phyloP scores from a whole-genome alignment of 352 stramenopile species.

The Phytophthora melonis region DNA sequence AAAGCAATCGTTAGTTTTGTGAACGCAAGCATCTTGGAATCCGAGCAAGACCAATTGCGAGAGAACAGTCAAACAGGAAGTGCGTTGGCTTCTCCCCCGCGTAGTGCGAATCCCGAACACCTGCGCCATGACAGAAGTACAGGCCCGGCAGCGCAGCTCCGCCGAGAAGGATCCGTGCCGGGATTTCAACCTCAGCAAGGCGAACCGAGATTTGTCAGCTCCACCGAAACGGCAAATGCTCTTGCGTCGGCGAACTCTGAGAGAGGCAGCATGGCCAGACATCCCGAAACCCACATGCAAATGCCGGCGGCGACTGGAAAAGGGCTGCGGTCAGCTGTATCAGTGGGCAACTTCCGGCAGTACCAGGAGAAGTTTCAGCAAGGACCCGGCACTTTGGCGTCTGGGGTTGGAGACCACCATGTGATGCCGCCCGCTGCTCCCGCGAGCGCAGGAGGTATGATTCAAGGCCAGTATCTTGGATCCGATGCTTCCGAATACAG shows the following conservation, averaged over 20 bases:
- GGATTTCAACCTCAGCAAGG: slow-evolving; percentile 31
- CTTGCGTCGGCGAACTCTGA: slow-evolving; percentile 22
- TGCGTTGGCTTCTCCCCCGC: slow-evolving; percentile 37
- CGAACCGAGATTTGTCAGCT: slow-evolving; percentile 14
- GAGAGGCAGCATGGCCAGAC: slow-evolving; percentile 29
- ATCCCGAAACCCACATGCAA: slow-evolving; percentile 27
- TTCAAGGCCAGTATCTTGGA: slow-evolving; percentile 36
- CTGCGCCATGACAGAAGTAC: slow-evolving; percentile 26
- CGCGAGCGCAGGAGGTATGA: slow-evolving; percentile 26
- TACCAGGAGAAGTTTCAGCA: slow-evolving; percentile 66
- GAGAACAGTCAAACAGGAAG: slow-evolving; percentile 38
- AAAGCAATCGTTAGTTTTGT: slow-evolving; percentile 76
- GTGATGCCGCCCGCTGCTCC: slow-evolving; percentile 8
- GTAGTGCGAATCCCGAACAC: slow-evolving; percentile 32
- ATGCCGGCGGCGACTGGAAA: slow-evolving; percentile 16
- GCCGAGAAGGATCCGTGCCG: slow-evolving; percentile 52
- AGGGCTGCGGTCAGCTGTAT: slow-evolving; percentile 67
- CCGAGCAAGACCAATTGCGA: slow-evolving; percentile 61
- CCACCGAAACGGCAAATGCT: slow-evolving; percentile 19
- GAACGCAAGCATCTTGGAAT: slow-evolving; percentile 63
- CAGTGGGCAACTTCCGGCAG: slow-evolving; percentile 80
- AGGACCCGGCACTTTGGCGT: slow-evolving; percentile 4
- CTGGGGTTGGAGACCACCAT: slow-evolving; percentile 14
- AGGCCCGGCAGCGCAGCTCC: slow-evolving; percentile 32
- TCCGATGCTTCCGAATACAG: slow-evolving; percentile 28